Conservation (phyloP, 352 stramenopile species). For the Pythium sukuiense region DNA sequence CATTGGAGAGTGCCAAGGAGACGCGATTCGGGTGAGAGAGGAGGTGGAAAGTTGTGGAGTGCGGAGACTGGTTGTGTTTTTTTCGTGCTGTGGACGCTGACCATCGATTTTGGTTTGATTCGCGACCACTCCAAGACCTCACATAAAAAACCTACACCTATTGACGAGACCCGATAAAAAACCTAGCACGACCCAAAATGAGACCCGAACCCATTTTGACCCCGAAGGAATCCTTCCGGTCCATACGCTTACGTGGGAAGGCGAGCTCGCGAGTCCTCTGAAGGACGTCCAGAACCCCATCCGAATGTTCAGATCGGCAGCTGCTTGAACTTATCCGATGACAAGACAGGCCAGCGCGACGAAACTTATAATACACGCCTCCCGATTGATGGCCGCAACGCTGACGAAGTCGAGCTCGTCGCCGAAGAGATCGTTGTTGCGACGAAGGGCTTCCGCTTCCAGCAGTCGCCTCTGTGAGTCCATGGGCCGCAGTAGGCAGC, state of each 20-base stretch:
- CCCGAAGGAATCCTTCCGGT: conserved; percentile 26
- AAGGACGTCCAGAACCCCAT: conserved; percentile 67
- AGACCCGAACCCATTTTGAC: too few species aligned
- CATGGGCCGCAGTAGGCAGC: too few species aligned
- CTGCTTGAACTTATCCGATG: conserved; percentile 79
- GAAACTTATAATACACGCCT: conserved; percentile 67
- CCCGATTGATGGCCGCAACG: conserved; percentile 62
- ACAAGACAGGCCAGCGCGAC: conserved; percentile 56
- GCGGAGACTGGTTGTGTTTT: too few species aligned
- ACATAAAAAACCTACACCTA: too few species aligned
- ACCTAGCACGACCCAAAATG: too few species aligned
- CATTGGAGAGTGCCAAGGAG: too few species aligned
- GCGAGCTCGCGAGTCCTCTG: conserved; percentile 59
- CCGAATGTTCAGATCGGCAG: conserved; percentile 76
- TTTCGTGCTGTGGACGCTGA: too few species aligned
- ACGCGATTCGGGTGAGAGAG: too few species aligned
- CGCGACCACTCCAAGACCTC: too few species aligned
- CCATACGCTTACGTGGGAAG: conserved; percentile 68
- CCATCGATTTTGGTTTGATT: too few species aligned
- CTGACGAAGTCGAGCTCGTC: conserved; percentile 52
- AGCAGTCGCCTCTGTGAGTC: background rate
- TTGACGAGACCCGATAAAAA: too few species aligned
- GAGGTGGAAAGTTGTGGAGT: too few species aligned
- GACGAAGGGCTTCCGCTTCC: conserved; percentile 28
- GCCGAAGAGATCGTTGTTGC: conserved; percentile 38